A percentile compares a stretch with the other conserved stretches of the same genome.
Evolutionary conservation across 208 protist species (phyloP).

Genomic region (Leishmania arabica): DNA sequence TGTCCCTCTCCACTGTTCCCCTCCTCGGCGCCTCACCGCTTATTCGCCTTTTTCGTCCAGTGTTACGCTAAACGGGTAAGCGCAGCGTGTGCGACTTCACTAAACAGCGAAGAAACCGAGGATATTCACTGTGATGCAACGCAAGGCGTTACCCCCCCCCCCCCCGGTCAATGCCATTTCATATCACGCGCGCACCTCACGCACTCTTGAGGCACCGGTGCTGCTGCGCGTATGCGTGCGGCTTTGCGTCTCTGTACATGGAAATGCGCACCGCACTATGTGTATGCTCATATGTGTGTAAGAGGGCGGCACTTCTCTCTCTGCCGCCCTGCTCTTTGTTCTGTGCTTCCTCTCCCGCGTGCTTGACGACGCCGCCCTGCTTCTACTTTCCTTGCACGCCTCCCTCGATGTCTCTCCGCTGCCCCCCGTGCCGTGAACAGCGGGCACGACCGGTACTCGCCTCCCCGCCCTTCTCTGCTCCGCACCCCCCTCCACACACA

Average conservation of each 20-base stretch:
- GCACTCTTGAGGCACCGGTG: neutral
- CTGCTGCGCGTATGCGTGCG: neutral
- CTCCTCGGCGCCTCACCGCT: neutral
- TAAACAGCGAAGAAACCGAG: neutral
- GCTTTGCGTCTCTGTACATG: neutral
- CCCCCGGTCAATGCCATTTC: neutral
- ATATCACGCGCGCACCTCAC: neutral
- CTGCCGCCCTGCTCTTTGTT: neutral
- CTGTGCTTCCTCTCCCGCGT: slow-evolving; percentile 1
- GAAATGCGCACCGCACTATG: neutral
- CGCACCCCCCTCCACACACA: neutral
- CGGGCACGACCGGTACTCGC: neutral
- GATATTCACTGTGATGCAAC: neutral
- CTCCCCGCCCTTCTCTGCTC: neutral
- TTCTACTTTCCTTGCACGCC: neutral
- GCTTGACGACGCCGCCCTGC: neutral
- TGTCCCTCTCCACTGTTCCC: neutral
- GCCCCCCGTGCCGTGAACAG: neutral
- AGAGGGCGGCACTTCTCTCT: neutral
- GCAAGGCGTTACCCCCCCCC: neutral
- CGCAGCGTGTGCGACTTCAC: neutral
- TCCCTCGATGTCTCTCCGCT: neutral
- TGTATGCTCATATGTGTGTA: neutral
- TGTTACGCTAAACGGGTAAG: neutral
- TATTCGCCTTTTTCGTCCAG: neutral